These are phyloP conservation scores for Saccharomycopsis babjevae DNA, from an alignment of 805 yeast genomes.

Conservation along the genomic window DNA sequence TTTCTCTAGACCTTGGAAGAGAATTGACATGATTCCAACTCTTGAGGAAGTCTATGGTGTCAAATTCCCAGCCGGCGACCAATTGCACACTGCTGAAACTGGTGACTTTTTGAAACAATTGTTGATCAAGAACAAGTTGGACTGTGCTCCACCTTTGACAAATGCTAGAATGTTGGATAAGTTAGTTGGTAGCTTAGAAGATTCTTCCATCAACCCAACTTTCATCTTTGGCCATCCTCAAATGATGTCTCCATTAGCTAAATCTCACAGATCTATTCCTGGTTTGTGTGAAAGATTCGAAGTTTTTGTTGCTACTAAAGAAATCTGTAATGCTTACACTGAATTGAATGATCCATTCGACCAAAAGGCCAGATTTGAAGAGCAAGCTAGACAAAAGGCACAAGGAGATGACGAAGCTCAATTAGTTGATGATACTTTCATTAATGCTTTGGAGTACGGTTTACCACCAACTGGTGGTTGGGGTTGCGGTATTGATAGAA, in stretches of 20 bases:
- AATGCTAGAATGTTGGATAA: conserved; percentile 98
- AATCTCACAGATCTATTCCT: conserved; percentile 82
- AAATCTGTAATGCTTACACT: conserved; percentile 95
- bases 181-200: conserved; percentile 95
- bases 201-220: conserved; percentile 90
- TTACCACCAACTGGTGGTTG: conserved; percentile 98
- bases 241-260: conserved; percentile 99
- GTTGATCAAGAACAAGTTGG: conserved; percentile 70
- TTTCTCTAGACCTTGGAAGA: conserved; percentile 96
- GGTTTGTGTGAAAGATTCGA: conserved; percentile 98
- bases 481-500: conserved; percentile 90
- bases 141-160: conserved; percentile 85
- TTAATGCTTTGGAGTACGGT: conserved; percentile 96
- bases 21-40: conserved; percentile 94
- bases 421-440: conserved; percentile 90
- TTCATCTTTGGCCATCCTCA: conserved; percentile 98
- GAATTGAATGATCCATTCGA: conserved; percentile 98
- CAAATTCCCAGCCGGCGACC: conserved; percentile 91
- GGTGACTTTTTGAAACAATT: conserved; percentile 78
- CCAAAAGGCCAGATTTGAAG: conserved; percentile 95
- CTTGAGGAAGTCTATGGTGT: conserved; percentile 78
- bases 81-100: conserved; percentile 89
- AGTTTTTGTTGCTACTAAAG: conserved; percentile 97
- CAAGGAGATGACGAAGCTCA: conserved; percentile 99
- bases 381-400: conserved; percentile 96